These are phyloP conservation scores for Colletotrichum trifolii DNA, from an alignment of 2,329 filamentous ascomycete species.

Conservation along the genomic window DNA sequence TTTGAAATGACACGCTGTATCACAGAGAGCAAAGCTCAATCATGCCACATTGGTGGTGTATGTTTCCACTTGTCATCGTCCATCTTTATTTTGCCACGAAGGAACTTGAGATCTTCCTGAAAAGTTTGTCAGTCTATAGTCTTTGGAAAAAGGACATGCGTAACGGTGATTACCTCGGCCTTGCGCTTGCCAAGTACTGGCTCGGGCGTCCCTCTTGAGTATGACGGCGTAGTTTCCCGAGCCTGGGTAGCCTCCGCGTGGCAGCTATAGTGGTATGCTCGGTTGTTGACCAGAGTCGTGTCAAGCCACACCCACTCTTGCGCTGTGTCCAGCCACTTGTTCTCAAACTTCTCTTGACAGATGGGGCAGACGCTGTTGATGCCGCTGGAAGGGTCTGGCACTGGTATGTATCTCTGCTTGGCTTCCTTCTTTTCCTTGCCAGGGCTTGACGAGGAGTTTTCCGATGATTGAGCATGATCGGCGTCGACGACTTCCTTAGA, in stretches of 20 bases:
- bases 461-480: conserved; percentile 23
- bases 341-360: conserved; percentile 94
- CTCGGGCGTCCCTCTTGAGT: conserved; percentile 67
- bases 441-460: conserved; percentile 31
- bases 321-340: conserved; percentile 89
- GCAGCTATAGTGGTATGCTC: conserved; percentile 91
- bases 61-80: conserved; percentile 38
- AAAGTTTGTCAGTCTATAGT: conserved; percentile 40
- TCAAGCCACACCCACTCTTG: conserved; percentile 99
- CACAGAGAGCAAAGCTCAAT: neutral
- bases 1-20: neutral
- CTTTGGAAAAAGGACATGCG: neutral
- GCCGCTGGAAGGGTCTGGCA: conserved; percentile 80
- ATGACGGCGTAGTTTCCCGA: conserved; percentile 57
- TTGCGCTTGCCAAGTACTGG: conserved; percentile 79
- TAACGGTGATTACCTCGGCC: conserved; percentile 66
- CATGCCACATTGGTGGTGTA: conserved; percentile 16
- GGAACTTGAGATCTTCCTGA: conserved; percentile 46
- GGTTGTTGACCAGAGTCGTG: conserved; percentile 78
- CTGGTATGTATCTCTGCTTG: conserved; percentile 77
- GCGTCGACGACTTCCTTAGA: conserved; percentile 48
- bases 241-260: conserved; percentile 83
- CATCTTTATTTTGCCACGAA: conserved; percentile 44
- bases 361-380: conserved; percentile 88
- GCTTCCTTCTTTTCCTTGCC: conserved; percentile 50